Evolutionary conservation across 257 asterid genomes (phyloP).

Genomic region (Solanum etuberosum): DNA sequence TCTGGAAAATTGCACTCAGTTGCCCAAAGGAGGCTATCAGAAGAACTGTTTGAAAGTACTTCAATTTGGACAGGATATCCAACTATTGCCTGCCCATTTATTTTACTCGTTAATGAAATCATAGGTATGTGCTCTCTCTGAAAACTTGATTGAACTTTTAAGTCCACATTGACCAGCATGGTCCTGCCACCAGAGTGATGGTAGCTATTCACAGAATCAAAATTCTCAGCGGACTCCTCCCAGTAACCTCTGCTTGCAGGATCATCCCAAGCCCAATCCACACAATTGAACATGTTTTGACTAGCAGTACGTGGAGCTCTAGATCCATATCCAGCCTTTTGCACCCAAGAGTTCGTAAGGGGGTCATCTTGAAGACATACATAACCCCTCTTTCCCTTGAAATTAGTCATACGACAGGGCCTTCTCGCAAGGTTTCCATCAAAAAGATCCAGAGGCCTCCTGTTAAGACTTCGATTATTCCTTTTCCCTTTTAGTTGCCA

Average conservation of each 20-base stretch:
- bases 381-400: conserved; percentile 26
- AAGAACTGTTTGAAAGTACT: conserved; percentile 46
- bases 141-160: conserved; percentile 72
- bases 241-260: conserved; percentile 34
- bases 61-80: conserved; percentile 85
- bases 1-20: conserved; percentile 36
- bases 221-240: conserved; percentile 42
- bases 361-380: conserved; percentile 23
- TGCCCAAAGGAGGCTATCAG: conserved; percentile 35
- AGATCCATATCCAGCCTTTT: conserved; percentile 30
- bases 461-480: conserved; percentile 50
- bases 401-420: conserved; percentile 20
- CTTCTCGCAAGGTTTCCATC: conserved; percentile 34
- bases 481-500: conserved; percentile 87
- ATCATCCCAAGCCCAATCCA: conserved; percentile 37
- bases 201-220: conserved; percentile 29
- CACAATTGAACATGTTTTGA: conserved; percentile 23
- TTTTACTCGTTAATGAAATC: conserved; percentile 69
- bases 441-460: conserved; percentile 36
- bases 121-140: conserved; percentile 66
- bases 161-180: conserved; percentile 66
- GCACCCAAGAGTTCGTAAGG: conserved; percentile 19
- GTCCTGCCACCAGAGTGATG: conserved; percentile 34
- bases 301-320: conserved; percentile 22
- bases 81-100: conserved; percentile 76